Evolutionary conservation across 805 yeast species (phyloP).

Genomic region (Candida orba): DNA sequence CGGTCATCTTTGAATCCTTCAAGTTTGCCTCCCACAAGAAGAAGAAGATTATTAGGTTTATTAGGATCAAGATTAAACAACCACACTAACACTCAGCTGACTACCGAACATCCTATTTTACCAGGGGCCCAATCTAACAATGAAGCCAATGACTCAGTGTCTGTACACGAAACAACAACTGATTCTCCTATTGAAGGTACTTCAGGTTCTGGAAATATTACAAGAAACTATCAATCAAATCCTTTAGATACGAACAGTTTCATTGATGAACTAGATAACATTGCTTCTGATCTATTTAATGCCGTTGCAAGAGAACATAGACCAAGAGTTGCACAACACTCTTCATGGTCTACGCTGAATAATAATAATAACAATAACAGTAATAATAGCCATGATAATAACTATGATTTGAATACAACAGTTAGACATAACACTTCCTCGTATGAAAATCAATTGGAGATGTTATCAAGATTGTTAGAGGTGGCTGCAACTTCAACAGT

Average conservation of each 20-base stretch:
- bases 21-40: constrained; percentile 13
- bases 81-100: background rate
- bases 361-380: background rate
- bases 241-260: constrained; percentile 3
- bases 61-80: constrained; percentile 7
- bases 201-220: constrained; percentile 5
- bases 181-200: constrained; percentile 3
- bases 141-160: background rate
- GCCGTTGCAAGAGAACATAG: constrained; percentile 7
- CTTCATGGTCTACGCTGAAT: background rate
- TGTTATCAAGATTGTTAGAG: constrained; percentile 36
- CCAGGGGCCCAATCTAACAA: background rate
- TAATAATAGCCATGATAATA: background rate
- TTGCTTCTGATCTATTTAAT: constrained; percentile 15
- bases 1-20: constrained; percentile 17
- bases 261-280: constrained; percentile 19
- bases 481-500: constrained; percentile 41
- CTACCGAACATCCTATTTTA: no score
- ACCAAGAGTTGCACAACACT: background rate
- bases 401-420: background rate
- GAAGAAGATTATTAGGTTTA: constrained; percentile 19
- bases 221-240: background rate
- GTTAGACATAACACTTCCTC: constrained; percentile 4
- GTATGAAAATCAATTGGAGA: constrained; percentile 30
- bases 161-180: no score